A percentile compares a stretch with the other conserved stretches of the same genome.
Conservation (phyloP, 179 eudicot species). For the Dionaea muscipula region DNA sequence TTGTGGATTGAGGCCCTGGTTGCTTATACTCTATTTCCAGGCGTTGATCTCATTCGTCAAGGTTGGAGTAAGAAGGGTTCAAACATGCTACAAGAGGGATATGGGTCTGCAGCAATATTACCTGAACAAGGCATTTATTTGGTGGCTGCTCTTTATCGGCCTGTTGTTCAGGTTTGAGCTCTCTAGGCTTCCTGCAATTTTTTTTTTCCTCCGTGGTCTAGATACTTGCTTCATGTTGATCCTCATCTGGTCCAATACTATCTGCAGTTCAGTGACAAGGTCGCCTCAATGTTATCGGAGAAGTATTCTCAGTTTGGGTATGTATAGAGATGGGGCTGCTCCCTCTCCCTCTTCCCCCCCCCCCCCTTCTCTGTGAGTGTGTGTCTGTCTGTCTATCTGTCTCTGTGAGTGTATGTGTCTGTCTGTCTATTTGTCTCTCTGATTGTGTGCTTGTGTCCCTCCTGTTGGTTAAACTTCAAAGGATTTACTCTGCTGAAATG, state of each 20-base stretch:
- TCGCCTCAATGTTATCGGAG: slow-evolving; percentile 72
- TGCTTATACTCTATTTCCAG: slow-evolving; percentile 13
- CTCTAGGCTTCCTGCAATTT: background rate
- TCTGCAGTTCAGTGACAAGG: slow-evolving; percentile 88
- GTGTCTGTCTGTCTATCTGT: too few relatives aligned
- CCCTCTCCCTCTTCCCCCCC: too few relatives aligned
- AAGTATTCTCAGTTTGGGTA: slow-evolving; percentile 90
- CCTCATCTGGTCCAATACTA: slow-evolving; percentile 13
- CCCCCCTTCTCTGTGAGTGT: too few relatives aligned
- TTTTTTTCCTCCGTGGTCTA: background rate
- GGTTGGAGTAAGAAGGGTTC: slow-evolving; percentile 75
- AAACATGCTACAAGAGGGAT: slow-evolving; percentile 77
- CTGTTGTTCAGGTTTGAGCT: slow-evolving; percentile 72
- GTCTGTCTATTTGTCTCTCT: too few relatives aligned
- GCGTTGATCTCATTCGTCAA: slow-evolving; percentile 56
- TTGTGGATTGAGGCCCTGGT: slow-evolving; percentile 3
- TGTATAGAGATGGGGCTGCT: too few relatives aligned
- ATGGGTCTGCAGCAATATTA: slow-evolving; percentile 84
- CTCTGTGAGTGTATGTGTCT: too few relatives aligned
- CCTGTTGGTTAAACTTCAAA: too few relatives aligned
- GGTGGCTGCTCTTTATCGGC: slow-evolving; percentile 93
- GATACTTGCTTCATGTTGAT: background rate
- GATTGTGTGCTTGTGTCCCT: too few relatives aligned
- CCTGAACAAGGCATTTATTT: slow-evolving; percentile 96
- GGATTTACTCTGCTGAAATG: too few relatives aligned